A percentile compares a stretch with the other conserved stretches of the same genome.
These are phyloP conservation scores for Bathelium albidoporum DNA, from an alignment of 495 filamentous ascomycete species.

Conservation along the genomic window DNA sequence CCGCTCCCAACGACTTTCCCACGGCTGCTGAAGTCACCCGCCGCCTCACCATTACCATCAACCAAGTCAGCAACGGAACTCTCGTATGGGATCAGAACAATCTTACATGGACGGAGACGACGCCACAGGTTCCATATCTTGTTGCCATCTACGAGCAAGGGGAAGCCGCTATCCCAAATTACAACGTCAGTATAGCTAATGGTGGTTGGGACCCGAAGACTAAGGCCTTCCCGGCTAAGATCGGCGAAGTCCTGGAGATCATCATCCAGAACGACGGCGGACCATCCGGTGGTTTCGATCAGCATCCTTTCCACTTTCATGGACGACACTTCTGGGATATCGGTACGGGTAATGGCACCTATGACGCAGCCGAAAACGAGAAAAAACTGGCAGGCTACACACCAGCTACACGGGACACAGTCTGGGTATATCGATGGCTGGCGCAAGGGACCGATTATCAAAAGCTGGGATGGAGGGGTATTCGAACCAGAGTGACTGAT, in stretches of 20 bases:
- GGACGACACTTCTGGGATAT: constrained; percentile 50
- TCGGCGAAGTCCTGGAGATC: constrained; percentile 55
- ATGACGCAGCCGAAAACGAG: constrained; percentile 44
- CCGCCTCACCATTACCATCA: constrained; percentile 36
- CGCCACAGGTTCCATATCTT: constrained; percentile 40
- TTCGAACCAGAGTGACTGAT: constrained; percentile 41
- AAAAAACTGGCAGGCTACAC: constrained; percentile 28
- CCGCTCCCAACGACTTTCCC: constrained; percentile 35
- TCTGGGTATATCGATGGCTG: constrained; percentile 43
- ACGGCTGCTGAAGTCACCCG: constrained; percentile 44
- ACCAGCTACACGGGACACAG: constrained; percentile 45
- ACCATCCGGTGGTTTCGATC: constrained; percentile 39
- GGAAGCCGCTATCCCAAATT: constrained; percentile 16
- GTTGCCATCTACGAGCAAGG: constrained; percentile 44
- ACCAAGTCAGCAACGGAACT: constrained; percentile 35
- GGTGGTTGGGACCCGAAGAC: constrained; percentile 44
- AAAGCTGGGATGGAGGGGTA: constrained; percentile 48
- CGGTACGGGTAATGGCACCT: constrained; percentile 46
- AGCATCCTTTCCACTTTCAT: constrained; percentile 53
- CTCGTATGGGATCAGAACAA: constrained; percentile 36
- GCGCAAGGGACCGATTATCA: constrained; percentile 27
- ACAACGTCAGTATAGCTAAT: constrained; percentile 33
- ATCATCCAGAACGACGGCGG: constrained; percentile 43
- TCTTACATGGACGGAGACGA: constrained; percentile 40
- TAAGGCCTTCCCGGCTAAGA: constrained; percentile 40